Percentiles rank a stretch among this genome's conserved stretches.
phyloP scores from a whole-genome alignment of 140 eudicot species.

The Bidens hawaiensis region DNA sequence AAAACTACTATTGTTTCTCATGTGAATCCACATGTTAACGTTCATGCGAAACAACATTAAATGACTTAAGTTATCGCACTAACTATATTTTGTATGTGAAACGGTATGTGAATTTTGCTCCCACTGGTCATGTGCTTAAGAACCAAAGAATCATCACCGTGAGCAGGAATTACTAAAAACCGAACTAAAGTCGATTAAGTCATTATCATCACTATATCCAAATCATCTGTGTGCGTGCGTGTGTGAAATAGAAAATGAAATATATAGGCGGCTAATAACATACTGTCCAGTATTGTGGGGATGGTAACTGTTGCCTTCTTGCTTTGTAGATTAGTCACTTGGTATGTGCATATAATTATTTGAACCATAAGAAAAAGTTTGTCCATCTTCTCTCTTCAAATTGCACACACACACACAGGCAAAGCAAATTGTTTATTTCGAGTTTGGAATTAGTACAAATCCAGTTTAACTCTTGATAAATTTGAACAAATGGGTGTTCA shows the following conservation, averaged over 20 bases:
- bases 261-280: no score
- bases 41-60: not conserved
- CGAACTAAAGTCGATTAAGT: no score
- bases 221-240: no score
- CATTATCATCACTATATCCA: no score
- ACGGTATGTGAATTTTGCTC: not conserved
- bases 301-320: slow-evolving; percentile 7
- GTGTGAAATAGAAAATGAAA: no score
- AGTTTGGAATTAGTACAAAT: not conserved
- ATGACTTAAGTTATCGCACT: no score
- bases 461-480: not conserved
- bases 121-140: not conserved
- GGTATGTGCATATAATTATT: slow-evolving; percentile 8
- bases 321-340: slow-evolving; percentile 5
- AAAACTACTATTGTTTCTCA: not conserved
- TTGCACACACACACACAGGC: not conserved
- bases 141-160: not conserved
- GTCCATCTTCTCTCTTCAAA: not conserved
- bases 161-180: no score
- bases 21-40: not conserved
- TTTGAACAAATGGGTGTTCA: not conserved
- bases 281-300: slow-evolving; percentile 1
- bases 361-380: not conserved
- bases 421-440: not conserved
- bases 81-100: no score